Evolutionary conservation across 2,329 filamentous ascomycete genomes (phyloP).

Genomic region (Aspergillaceae sp.): DNA sequence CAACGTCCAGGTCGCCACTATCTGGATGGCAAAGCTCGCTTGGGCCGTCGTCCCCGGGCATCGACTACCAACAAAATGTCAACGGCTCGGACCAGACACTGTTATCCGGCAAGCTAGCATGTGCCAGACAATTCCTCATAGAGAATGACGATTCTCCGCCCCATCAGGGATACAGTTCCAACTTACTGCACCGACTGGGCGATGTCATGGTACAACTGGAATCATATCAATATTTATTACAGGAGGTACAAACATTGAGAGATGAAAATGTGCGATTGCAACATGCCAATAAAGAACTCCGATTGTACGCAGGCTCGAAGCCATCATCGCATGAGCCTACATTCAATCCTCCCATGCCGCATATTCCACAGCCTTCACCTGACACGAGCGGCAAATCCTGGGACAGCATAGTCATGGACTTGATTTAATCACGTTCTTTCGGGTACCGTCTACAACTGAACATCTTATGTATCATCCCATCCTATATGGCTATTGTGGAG

Average conservation of each 20-base stretch:
- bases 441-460: neutral
- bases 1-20: neutral
- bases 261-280: slow-evolving; percentile 12
- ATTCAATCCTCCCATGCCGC: slow-evolving; percentile 3
- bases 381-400: slow-evolving; percentile 14
- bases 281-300: neutral
- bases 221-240: slow-evolving; percentile 9
- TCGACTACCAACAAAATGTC: neutral
- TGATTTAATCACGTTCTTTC: slow-evolving; percentile 8
- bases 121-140: neutral
- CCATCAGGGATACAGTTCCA: neutral
- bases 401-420: slow-evolving; percentile 18
- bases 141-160: neutral
- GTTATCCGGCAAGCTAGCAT: neutral
- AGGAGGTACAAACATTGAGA: slow-evolving; percentile 11
- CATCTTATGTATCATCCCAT: too few species aligned
- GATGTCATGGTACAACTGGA: slow-evolving; percentile 17
- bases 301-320: neutral
- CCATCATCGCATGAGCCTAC: neutral
- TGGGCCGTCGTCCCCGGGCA: neutral
- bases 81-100: neutral
- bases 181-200: slow-evolving; percentile 13
- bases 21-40: neutral
- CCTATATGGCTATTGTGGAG: too few species aligned
- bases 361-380: slow-evolving; percentile 5